Evolutionary conservation across 1,284 basidiomycete genomes (phyloP).

Genomic region (Boletellus dicymbophilus): DNA sequence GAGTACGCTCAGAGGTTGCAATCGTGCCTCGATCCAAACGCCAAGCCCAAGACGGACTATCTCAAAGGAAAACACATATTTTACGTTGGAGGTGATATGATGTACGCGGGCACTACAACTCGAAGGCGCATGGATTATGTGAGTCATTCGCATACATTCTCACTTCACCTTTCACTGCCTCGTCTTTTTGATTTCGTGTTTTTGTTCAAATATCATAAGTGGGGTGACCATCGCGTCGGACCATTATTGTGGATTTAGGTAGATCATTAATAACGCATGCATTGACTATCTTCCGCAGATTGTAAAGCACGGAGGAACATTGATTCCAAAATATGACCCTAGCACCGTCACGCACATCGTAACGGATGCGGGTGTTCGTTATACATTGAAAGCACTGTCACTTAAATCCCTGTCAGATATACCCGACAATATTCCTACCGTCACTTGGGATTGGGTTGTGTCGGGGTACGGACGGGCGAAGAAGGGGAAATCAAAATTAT

Average conservation of each 20-base stretch:
- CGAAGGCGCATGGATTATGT: slow-evolving; percentile 62
- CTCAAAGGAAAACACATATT: slow-evolving; percentile 56
- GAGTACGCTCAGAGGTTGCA: slow-evolving; percentile 42
- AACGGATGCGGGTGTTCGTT: slow-evolving; percentile 41
- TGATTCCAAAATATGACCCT: slow-evolving; percentile 57
- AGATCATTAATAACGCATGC: too few relatives aligned
- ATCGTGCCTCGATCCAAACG: slow-evolving; percentile 22
- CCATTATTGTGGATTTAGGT: too few relatives aligned
- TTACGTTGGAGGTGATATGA: slow-evolving; percentile 59
- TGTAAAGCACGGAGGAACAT: slow-evolving; percentile 53
- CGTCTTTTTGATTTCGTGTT: background rate
- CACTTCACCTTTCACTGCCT: background rate
- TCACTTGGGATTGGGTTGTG: slow-evolving; percentile 63
- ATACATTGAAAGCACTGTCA: slow-evolving; percentile 41
- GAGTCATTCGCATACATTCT: slow-evolving; percentile 9
- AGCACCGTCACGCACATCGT: slow-evolving; percentile 62
- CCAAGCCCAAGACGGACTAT: slow-evolving; percentile 33
- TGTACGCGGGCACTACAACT: slow-evolving; percentile 49
- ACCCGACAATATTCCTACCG: slow-evolving; percentile 59
- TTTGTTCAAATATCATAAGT: too few relatives aligned
- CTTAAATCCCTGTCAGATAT: slow-evolving; percentile 54
- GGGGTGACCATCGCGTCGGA: too few relatives aligned
- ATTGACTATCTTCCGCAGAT: slow-evolving; percentile 41
- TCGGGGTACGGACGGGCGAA: slow-evolving; percentile 18
- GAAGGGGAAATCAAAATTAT: slow-evolving; percentile 3